A percentile compares a stretch with the other conserved stretches of the same genome.
Conservation (phyloP, 225 moss, liverwort and hornwort genomes). For the Sphagnum contortum region DNA sequence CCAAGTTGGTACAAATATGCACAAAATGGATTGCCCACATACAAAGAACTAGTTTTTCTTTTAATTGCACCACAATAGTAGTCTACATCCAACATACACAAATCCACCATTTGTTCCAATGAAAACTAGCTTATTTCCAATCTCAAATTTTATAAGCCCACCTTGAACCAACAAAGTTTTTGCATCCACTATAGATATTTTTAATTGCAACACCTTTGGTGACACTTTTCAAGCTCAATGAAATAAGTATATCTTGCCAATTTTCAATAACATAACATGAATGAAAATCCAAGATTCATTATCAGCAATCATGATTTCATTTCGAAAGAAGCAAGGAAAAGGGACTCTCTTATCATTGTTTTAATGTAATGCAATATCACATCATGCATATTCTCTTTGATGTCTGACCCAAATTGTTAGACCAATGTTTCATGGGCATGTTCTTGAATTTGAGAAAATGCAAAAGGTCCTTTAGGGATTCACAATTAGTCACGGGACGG, state of each 20-base stretch:
- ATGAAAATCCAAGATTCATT: background rate
- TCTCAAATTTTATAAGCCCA: background rate
- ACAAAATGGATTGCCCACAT: too few relatives aligned
- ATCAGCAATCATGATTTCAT: background rate
- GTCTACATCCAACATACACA: background rate
- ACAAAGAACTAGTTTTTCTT: too few relatives aligned
- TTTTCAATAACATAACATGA: background rate
- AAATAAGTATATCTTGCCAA: too few relatives aligned
- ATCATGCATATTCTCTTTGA: background rate
- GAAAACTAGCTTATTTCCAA: background rate
- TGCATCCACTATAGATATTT: background rate
- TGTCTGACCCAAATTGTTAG: background rate
- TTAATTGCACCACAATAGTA: background rate
- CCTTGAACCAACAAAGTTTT: background rate
- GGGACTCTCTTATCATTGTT: background rate
- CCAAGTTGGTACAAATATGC: too few relatives aligned
- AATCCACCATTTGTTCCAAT: background rate
- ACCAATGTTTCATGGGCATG: background rate
- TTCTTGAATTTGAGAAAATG: background rate
- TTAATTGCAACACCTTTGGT: background rate
- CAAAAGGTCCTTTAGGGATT: background rate
- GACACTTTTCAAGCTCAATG: background rate
- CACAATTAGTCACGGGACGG: background rate
- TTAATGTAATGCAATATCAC: background rate
- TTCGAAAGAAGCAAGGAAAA: background rate